Evolutionary conservation across 2,329 filamentous ascomycete genomes (phyloP).

Genomic region (Periconia digitata): DNA sequence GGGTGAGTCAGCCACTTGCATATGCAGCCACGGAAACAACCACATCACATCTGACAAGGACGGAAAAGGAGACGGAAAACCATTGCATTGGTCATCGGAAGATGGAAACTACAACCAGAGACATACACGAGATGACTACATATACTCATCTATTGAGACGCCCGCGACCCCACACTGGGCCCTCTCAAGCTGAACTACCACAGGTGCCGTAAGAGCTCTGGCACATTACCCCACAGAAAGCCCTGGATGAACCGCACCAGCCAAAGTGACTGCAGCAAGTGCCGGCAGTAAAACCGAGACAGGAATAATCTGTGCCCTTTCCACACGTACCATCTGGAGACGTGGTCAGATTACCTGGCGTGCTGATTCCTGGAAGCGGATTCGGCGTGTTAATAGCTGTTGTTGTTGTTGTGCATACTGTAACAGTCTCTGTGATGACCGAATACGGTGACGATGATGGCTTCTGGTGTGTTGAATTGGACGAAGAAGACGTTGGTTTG

Average conservation of each 20-base stretch:
- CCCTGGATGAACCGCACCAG: conserved; percentile 32
- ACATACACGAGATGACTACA: no score
- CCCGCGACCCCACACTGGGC: no score
- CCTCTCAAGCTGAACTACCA: not conserved
- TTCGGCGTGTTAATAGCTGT: no score
- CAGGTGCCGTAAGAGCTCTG: conserved; percentile 23
- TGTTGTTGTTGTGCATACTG: not conserved
- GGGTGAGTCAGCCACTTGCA: no score
- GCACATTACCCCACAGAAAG: conserved; percentile 23
- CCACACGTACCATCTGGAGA: conserved; percentile 8
- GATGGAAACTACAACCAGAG: no score
- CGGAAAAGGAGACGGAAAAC: no score
- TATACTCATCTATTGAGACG: no score
- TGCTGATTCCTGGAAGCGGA: not conserved
- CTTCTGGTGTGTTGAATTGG: not conserved
- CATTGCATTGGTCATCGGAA: no score
- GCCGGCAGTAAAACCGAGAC: conserved; percentile 30
- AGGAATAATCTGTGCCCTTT: conserved; percentile 9
- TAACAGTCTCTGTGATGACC: not conserved
- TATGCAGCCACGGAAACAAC: no score
- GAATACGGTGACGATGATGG: not conserved
- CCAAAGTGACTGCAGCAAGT: conserved; percentile 46
- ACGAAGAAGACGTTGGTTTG: not conserved
- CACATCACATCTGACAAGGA: no score
- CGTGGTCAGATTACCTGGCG: not conserved